Percentiles rank a stretch among this genome's conserved stretches.
Evolutionary conservation across 352 stramenopile species (phyloP).

Genomic region (Phytophthora idaei): DNA sequence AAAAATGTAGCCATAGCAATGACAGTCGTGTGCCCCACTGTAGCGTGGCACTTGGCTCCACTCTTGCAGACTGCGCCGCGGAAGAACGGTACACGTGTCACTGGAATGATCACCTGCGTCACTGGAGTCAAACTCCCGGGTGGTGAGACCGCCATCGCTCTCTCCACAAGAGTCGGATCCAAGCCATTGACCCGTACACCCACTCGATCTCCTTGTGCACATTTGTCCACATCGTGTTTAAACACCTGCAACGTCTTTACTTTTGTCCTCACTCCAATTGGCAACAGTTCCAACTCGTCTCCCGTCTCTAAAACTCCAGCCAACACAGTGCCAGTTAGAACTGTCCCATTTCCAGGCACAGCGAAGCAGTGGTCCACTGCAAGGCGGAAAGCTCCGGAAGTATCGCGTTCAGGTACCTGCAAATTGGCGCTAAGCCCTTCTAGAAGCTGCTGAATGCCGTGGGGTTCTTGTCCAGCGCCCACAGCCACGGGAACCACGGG

Average conservation of each 20-base stretch:
- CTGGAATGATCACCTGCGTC: constrained; percentile 55
- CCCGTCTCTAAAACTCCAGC: constrained; percentile 87
- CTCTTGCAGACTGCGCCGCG: constrained; percentile 49
- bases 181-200: constrained; percentile 92
- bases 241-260: constrained; percentile 99
- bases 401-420: constrained; percentile 46
- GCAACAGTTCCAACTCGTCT: constrained; percentile 94
- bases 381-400: constrained; percentile 87
- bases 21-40: constrained; percentile 79
- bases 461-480: constrained; percentile 40
- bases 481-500: constrained; percentile 90
- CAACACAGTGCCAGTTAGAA: constrained; percentile 96
- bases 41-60: constrained; percentile 75
- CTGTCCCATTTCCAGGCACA: constrained; percentile 97
- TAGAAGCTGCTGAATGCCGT: constrained; percentile 58
- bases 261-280: constrained; percentile 85
- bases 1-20: constrained; percentile 75
- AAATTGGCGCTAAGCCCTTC: constrained; percentile 42
- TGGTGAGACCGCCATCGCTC: constrained; percentile 62
- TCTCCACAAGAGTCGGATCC: constrained; percentile 66
- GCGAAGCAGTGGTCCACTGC: constrained; percentile 98
- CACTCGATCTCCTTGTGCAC: constrained; percentile 94
- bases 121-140: constrained; percentile 52
- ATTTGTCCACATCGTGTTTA: constrained; percentile 81
- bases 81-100: constrained; percentile 71